phyloP scores from a whole-genome alignment of 257 asterid genomes.

The Nyctanthes arbortristis region DNA sequence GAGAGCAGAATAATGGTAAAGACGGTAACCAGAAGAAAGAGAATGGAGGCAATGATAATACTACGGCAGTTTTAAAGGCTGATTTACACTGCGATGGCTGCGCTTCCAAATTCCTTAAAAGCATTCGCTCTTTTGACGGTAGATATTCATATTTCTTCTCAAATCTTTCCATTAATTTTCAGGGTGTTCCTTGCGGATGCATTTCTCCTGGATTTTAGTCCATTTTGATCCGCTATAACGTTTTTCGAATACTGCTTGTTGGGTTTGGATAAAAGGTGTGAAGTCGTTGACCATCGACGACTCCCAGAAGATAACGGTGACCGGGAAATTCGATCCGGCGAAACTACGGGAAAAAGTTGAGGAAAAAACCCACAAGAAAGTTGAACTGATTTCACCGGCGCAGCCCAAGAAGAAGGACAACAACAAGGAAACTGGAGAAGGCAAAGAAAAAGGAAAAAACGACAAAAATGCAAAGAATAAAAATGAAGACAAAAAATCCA shows the following conservation, averaged over 20 bases:
- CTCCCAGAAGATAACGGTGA: slow-evolving; percentile 33
- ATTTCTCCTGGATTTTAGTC: background rate
- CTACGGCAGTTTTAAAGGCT: slow-evolving; percentile 55
- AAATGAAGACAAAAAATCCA: slow-evolving; percentile 10
- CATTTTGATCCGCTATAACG: background rate
- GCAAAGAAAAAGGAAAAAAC: slow-evolving; percentile 33
- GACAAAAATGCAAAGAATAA: slow-evolving; percentile 30
- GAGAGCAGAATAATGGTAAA: background rate
- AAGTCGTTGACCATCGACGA: slow-evolving; percentile 30
- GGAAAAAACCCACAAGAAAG: slow-evolving; percentile 27
- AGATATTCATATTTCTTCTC: background rate
- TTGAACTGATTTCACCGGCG: slow-evolving; percentile 39
- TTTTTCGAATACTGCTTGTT: background rate
- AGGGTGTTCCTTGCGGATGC: background rate
- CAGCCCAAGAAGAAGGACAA: slow-evolving; percentile 42
- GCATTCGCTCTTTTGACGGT: slow-evolving; percentile 63
- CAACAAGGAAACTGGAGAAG: slow-evolving; percentile 30
- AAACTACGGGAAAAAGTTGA: slow-evolving; percentile 38
- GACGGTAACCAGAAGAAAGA: background rate
- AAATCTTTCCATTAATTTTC: background rate
- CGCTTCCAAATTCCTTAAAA: slow-evolving; percentile 50
- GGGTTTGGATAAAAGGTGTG: slow-evolving; percentile 30
- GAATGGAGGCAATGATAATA: slow-evolving; percentile 11
- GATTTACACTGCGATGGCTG: slow-evolving; percentile 90
- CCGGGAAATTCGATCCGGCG: slow-evolving; percentile 37